Percentiles rank a stretch among this genome's conserved stretches.
phyloP scores from a whole-genome alignment of 768 basidiomycete genomes.

The Hysterangium stoloniferum region DNA sequence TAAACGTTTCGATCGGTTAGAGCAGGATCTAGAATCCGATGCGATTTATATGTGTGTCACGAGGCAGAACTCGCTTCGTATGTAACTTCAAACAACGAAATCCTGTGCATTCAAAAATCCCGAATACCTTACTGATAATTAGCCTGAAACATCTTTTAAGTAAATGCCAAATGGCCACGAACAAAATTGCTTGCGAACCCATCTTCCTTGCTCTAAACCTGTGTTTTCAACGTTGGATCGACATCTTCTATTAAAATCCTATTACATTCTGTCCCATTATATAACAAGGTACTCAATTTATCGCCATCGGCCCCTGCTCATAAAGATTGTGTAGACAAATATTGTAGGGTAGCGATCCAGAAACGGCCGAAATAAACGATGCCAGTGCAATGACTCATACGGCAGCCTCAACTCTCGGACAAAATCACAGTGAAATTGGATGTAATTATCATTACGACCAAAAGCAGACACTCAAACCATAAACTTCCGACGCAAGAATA shows the following conservation, averaged over 20 bases:
- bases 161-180: neutral
- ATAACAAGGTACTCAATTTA: conserved; percentile 87
- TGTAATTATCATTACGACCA: no score
- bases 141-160: conserved; percentile 37
- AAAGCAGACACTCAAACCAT: no score
- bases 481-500: no score
- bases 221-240: conserved; percentile 93
- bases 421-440: no score
- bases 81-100: conserved; percentile 95
- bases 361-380: conserved; percentile 95
- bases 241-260: conserved; percentile 96
- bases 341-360: conserved; percentile 87
- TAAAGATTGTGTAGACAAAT: conserved; percentile 94
- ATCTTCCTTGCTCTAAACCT: conserved; percentile 84
- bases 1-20: conserved; percentile 90
- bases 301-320: conserved; percentile 93
- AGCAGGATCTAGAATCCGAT: conserved; percentile 81
- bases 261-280: conserved; percentile 87
- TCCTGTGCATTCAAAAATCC: conserved; percentile 96
- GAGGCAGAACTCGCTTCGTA: conserved; percentile 96
- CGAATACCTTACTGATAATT: conserved; percentile 94
- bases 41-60: conserved; percentile 99
- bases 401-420: no score
- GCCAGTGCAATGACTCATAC: no score
- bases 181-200: conserved; percentile 50